Base-by-base conservation (phyloP, 2,329 filamentous ascomycete species). In the Trichothecium roseum region DNA sequence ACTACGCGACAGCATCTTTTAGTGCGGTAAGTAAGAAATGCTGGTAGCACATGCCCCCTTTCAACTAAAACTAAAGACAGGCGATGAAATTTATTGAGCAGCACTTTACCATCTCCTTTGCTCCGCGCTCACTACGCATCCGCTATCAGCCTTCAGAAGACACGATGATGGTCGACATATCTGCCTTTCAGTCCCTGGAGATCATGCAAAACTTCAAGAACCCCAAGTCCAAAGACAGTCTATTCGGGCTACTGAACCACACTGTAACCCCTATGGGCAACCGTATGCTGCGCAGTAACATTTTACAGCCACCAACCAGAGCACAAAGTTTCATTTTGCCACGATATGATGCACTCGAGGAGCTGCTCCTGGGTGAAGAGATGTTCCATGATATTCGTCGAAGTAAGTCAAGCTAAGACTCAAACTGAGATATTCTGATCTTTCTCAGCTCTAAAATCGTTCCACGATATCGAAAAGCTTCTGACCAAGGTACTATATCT, bases 101-200 rank as follows among this genome's bases (percentile, higher is more conserved):
- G 2, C 74, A 77, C 6, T 68, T 86, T 41, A 68, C 68, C 4
- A 68, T 81, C 40, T 74, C 69, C 1, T 91, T 94, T 51, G 69
- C 77, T 4, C 66, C 71, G n/a, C 81, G 91, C 52, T 88, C 88
- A 15, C 70, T 96, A 22, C 77, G 86, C 4, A 81, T 96, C 50
- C 81, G 78, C 42, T 95, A 94, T 46, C 81, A 89, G 48, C 82
- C 87, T 1, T 87, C 86, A 0, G 84, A 94, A 51, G 84, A 89
- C 17, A 84, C 86, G 1, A 94, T 96, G 88, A 85, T 94, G 74
- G 93, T 96, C 46, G 89, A 95, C 49, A 69, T 91, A 3, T 81
- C 85, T 1, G 94, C 88, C 0, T 85, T 95, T 18, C 72, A 80
- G 27, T 86, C 86, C 0, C 66, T 98, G 3, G 91, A 98, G 54